Base-by-base conservation (phyloP, 306 rosid species). In the Cucumis cinereus region DNA sequence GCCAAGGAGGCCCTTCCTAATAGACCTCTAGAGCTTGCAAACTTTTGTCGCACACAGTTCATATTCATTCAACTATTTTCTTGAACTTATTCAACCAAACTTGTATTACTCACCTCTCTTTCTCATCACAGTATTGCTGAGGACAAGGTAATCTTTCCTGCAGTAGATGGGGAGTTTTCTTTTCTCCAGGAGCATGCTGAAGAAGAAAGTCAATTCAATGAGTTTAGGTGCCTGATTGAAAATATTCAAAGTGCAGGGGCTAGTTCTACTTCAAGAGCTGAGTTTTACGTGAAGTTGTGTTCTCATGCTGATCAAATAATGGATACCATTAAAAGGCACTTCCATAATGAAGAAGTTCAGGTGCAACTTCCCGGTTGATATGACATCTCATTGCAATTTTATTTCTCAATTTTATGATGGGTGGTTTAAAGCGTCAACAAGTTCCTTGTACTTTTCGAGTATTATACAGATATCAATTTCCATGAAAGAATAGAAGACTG, bases 101-200 rank as follows among this genome's bases (percentile, higher is more conserved):
- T 30, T 72, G 47, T 20, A 72, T 49, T 50, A n/a, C 45, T 54
- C 77, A 77, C 77, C 61, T 30, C 59, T 24, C 69, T 84, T 74
- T 77, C 24, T 80, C 70, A 69, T 85, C 83, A 85, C 93, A 95
- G 99, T 83, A 95, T 89, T 86, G 98, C 99, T 5, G 99, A 95
- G 91, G 99, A 95, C 91, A 87, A 83, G 88, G 93, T 95, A 79
- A 89, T 95, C 82, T 95, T 95, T 92, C 98, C 99, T 7, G 96
- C 98, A 1, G 96, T 95, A 75, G 98, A 88, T 88, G 99, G 97
- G 78, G 89, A 90, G 60, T 75, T 95, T 79, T 95, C 98, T 36
- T 95, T 95, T 86, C 70, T 63, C 80, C 89, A 90, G 85, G 99
- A 95, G 82, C 99, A 92, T 59, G 89, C 87, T 16, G 96, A 95